Conservation (phyloP, 2,329 filamentous ascomycete species). For the Zasmidium angulare region DNA sequence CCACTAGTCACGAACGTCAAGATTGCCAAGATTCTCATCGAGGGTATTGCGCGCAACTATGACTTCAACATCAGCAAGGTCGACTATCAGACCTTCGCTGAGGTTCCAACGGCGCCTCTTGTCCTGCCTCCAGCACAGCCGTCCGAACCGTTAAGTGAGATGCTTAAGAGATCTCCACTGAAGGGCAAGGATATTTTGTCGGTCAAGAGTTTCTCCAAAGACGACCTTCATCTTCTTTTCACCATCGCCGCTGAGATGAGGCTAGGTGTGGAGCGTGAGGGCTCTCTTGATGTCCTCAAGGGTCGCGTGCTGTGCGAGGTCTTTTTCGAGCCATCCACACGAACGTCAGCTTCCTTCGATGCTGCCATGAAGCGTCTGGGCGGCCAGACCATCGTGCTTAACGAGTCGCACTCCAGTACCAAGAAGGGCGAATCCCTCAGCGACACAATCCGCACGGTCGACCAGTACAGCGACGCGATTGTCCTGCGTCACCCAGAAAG, state of each 20-base stretch:
- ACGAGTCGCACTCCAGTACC: conserved; percentile 81
- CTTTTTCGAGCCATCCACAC: conserved; percentile 97
- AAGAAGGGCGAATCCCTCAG: conserved; percentile 93
- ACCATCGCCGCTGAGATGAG: conserved; percentile 98
- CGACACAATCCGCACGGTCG: conserved; percentile 89
- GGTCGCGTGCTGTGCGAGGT: conserved; percentile 85
- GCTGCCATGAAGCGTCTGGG: conserved; percentile 98
- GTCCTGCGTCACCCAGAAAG: conserved; percentile 93
- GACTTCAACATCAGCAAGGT: conserved; percentile 78
- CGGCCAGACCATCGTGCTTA: conserved; percentile 77
- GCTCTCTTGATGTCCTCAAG: conserved; percentile 81
- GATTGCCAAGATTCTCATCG: conserved; percentile 95
- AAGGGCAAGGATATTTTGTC: conserved; percentile 88
- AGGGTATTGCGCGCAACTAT: conserved; percentile 88
- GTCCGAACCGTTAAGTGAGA: conserved; percentile 61
- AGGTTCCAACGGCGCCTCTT: conserved; percentile 35
- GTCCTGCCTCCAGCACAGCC: conserved; percentile 46
- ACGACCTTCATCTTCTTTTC: conserved; percentile 90
- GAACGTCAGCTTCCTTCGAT: conserved; percentile 94
- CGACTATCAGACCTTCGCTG: conserved; percentile 82
- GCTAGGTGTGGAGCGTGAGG: conserved; percentile 86
- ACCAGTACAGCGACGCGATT: conserved; percentile 90
- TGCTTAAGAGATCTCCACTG: conserved; percentile 80
- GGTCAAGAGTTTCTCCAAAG: conserved; percentile 82
- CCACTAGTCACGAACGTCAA: conserved; percentile 98